phyloP scores from a whole-genome alignment of 2,329 filamentous ascomycete genomes.

The Alternaria sp. region DNA sequence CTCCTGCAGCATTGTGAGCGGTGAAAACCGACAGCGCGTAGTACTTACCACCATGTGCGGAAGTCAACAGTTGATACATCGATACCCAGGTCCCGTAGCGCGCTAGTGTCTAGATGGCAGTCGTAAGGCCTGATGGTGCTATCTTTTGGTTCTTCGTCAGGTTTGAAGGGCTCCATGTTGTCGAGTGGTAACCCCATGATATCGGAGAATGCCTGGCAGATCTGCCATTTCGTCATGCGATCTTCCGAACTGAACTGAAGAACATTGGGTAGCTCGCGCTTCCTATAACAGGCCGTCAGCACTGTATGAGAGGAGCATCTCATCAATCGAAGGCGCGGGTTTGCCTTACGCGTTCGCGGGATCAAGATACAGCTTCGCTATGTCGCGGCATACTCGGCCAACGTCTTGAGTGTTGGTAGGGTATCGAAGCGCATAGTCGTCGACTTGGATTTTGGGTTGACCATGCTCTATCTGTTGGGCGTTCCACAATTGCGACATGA shows the following conservation, averaged over 20 bases:
- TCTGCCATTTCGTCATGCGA: slow-evolving; percentile 86
- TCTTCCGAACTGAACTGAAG: slow-evolving; percentile 90
- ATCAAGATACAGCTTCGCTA: slow-evolving; percentile 69
- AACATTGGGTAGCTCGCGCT: slow-evolving; percentile 66
- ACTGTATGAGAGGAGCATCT: neutral
- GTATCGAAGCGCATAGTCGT: slow-evolving; percentile 83
- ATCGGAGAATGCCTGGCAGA: slow-evolving; percentile 77
- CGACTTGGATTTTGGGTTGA: slow-evolving; percentile 71
- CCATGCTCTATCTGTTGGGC: slow-evolving; percentile 62
- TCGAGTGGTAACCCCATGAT: slow-evolving; percentile 77
- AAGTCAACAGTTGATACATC: slow-evolving; percentile 78
- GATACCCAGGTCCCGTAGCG: slow-evolving; percentile 74
- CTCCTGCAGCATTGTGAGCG: slow-evolving; percentile 34
- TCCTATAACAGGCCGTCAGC: slow-evolving; percentile 5
- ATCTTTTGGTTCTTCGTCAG: slow-evolving; percentile 73
- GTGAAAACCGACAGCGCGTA: neutral
- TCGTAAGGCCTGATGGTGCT: slow-evolving; percentile 83
- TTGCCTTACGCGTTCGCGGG: slow-evolving; percentile 35
- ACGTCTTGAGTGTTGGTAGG: slow-evolving; percentile 91
- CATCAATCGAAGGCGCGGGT: neutral
- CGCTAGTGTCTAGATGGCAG: slow-evolving; percentile 81
- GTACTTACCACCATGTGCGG: slow-evolving; percentile 74
- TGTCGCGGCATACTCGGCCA: slow-evolving; percentile 76
- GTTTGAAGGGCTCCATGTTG: slow-evolving; percentile 62
- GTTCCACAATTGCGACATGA: slow-evolving; percentile 79